Conservation (phyloP, 2,329 filamentous ascomycete species). For the Ophiosphaerella narmari region DNA sequence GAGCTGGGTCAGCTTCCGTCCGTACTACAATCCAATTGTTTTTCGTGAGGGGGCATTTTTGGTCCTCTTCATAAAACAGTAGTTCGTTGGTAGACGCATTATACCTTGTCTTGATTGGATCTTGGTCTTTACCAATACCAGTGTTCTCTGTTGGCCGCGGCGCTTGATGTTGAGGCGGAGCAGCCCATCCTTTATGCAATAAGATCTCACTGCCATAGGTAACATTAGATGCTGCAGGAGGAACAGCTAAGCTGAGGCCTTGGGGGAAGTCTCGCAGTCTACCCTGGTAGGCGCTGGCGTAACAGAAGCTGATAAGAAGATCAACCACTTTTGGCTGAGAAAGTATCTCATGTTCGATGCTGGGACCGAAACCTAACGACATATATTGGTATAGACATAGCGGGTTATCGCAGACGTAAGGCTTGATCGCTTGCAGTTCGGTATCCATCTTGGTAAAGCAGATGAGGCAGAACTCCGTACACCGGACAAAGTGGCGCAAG, state of each 20-base stretch:
- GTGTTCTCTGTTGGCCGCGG: neutral
- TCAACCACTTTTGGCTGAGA: constrained; percentile 83
- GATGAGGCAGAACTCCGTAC: constrained; percentile 84
- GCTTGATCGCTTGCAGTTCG: constrained; percentile 72
- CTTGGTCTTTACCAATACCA: neutral
- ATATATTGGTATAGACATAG: constrained; percentile 90
- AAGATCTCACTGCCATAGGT: constrained; percentile 12
- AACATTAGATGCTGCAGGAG: constrained; percentile 36
- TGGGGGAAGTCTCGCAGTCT: constrained; percentile 60
- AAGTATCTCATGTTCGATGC: constrained; percentile 81
- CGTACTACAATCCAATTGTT: constrained; percentile 60
- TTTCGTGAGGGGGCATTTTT: constrained; percentile 43
- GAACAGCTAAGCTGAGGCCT: constrained; percentile 61
- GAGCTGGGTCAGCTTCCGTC: constrained; percentile 13
- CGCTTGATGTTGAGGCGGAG: neutral
- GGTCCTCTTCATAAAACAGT: constrained; percentile 41
- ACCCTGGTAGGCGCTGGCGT: constrained; percentile 56
- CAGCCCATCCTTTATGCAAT: neutral
- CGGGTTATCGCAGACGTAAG: constrained; percentile 72
- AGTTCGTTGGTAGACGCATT: constrained; percentile 50
- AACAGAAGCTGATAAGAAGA: constrained; percentile 81
- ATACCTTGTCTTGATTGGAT: constrained; percentile 27
- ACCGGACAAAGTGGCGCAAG: constrained; percentile 76
- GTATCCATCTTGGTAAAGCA: constrained; percentile 73
- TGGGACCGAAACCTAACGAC: constrained; percentile 80